A percentile compares a stretch with the other conserved stretches of the same genome.
These are phyloP conservation scores for Tylopilus plumbeoviolaceoides DNA, from an alignment of 768 basidiomycete species.

Conservation along the genomic window DNA sequence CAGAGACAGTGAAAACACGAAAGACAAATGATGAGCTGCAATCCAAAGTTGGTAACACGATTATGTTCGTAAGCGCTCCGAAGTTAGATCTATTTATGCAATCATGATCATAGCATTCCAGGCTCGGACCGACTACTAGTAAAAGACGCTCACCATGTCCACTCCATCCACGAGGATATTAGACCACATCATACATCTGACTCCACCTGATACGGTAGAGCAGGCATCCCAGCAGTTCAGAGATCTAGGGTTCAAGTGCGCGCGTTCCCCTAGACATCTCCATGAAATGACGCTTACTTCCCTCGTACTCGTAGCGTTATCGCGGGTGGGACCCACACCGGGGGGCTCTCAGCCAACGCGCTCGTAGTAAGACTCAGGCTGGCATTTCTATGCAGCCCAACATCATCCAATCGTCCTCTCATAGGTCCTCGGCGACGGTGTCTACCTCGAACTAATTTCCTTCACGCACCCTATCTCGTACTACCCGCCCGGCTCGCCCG, in stretches of 20 bases:
- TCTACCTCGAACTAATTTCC: slow-evolving; percentile 66
- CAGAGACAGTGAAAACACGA: not conserved
- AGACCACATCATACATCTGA: slow-evolving; percentile 73
- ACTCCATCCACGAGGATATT: slow-evolving; percentile 40
- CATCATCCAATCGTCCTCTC: not conserved
- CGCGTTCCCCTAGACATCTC: not conserved
- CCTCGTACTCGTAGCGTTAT: slow-evolving; percentile 52
- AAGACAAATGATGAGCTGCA: too few relatives aligned
- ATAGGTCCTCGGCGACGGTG: slow-evolving; percentile 39
- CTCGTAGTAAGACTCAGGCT: slow-evolving; percentile 46
- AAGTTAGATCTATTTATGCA: too few relatives aligned
- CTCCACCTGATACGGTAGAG: slow-evolving; percentile 54
- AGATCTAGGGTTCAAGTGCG: slow-evolving; percentile 65
- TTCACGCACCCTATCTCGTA: slow-evolving; percentile 54
- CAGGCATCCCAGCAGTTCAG: slow-evolving; percentile 49
- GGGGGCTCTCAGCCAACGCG: slow-evolving; percentile 59
- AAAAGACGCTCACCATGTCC: slow-evolving; percentile 14
- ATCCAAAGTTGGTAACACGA: too few relatives aligned
- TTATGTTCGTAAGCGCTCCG: too few relatives aligned
- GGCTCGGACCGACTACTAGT: too few relatives aligned
- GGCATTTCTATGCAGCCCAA: not conserved
- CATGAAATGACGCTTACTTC: not conserved
- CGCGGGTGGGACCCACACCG: slow-evolving; percentile 62
- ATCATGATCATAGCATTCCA: not conserved
- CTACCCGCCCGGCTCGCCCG: slow-evolving; percentile 50